Conservation (phyloP, 768 basidiomycete genomes). For the Hortiboletus campestris region DNA sequence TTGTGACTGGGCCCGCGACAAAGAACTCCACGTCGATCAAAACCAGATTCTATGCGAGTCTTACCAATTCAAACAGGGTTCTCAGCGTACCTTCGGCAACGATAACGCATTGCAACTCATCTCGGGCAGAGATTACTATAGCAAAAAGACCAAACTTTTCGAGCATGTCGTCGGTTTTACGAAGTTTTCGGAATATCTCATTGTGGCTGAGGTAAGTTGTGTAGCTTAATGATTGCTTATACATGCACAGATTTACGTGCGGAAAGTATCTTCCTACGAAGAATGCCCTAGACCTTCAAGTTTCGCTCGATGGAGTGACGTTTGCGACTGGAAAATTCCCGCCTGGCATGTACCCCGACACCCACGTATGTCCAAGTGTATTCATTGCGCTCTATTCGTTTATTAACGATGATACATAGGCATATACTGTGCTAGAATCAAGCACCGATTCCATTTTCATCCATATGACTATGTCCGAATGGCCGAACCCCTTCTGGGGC, state of each 20-base stretch:
- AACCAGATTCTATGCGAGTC: slow-evolving; percentile 92
- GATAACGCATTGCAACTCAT: slow-evolving; percentile 76
- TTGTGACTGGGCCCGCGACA: slow-evolving; percentile 90
- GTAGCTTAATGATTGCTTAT: not conserved
- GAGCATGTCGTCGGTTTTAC: slow-evolving; percentile 91
- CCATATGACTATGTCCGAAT: slow-evolving; percentile 89
- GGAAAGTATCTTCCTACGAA: slow-evolving; percentile 49
- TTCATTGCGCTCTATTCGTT: not conserved
- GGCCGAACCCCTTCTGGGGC: slow-evolving; percentile 77
- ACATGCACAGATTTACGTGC: slow-evolving; percentile 22
- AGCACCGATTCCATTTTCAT: slow-evolving; percentile 91
- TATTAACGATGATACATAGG: slow-evolving; percentile 41
- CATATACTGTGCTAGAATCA: slow-evolving; percentile 94
- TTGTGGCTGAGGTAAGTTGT: slow-evolving; percentile 83
- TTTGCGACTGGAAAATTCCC: slow-evolving; percentile 92
- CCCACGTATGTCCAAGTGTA: slow-evolving; percentile 61
- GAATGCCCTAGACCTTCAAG: slow-evolving; percentile 76
- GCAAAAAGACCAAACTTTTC: slow-evolving; percentile 73
- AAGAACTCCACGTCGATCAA: slow-evolving; percentile 73
- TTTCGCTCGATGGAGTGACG: slow-evolving; percentile 84
- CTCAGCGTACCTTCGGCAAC: slow-evolving; percentile 56
- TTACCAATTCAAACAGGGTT: slow-evolving; percentile 77
- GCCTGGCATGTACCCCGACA: slow-evolving; percentile 82
- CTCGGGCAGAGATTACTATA: slow-evolving; percentile 71
- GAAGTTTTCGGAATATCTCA: slow-evolving; percentile 94